Percentiles rank a stretch among this genome's conserved stretches.
Conservation (phyloP, 345 rosid species). For the Salix dunnii region DNA sequence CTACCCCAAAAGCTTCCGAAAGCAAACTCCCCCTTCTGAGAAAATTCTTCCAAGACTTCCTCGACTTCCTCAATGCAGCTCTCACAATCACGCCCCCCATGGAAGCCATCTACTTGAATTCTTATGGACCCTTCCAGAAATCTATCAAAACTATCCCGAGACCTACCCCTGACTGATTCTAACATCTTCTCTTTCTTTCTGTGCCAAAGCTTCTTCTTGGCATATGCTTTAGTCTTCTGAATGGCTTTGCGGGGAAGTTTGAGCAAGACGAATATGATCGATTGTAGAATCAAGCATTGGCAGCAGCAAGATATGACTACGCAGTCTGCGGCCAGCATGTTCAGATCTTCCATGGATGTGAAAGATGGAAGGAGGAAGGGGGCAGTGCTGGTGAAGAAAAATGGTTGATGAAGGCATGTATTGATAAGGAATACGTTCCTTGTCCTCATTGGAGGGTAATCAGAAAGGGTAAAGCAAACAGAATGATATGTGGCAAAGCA, state of each 20-base stretch:
- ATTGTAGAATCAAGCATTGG: constrained; percentile 69
- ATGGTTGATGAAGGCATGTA: constrained; percentile 29
- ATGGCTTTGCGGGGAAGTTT: constrained; percentile 53
- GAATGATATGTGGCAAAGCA: constrained; percentile 23
- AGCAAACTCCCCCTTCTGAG: constrained; percentile 61
- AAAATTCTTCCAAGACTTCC: constrained; percentile 47
- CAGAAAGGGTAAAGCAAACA: constrained; percentile 42
- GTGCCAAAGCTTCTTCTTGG: constrained; percentile 43
- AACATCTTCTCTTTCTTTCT: constrained; percentile 16
- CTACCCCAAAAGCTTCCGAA: constrained; percentile 93
- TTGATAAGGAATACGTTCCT: constrained; percentile 43
- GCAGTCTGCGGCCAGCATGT: constrained; percentile 68
- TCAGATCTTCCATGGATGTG: constrained; percentile 60
- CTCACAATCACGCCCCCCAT: constrained; percentile 15
- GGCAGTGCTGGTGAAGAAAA: constrained; percentile 18
- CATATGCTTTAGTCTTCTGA: constrained; percentile 45
- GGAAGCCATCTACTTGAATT: constrained; percentile 24
- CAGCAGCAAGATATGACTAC: constrained; percentile 71
- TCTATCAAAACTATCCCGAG: constrained; percentile 6
- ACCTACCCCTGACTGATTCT: constrained; percentile 9
- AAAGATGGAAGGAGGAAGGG: constrained; percentile 18
- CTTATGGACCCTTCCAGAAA: constrained; percentile 20
- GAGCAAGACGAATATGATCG: constrained; percentile 52
- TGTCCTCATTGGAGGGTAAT: constrained; percentile 41
- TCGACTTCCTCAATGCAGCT: constrained; percentile 58